Evolutionary conservation across 345 rosid genomes (phyloP), one percentile per base, ranked within the genome.

Genomic region (Brassica rapa): DNA sequence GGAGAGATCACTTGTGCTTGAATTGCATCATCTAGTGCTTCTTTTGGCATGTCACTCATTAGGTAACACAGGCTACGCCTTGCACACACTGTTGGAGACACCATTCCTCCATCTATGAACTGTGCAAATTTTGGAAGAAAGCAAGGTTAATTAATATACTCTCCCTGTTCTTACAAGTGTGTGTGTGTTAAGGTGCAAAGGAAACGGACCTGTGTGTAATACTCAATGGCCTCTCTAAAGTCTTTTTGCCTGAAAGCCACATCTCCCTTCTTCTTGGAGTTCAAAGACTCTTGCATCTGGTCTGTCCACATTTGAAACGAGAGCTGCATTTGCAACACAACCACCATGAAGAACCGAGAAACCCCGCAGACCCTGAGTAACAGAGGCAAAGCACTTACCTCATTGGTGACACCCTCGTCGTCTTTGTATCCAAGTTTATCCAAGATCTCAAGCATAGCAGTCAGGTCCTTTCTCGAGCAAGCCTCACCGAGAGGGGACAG

Each of bases 271-370:
- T 94, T 91, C 89, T 94, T 94, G 1, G 88, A 89, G 80, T 85
- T 89, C 80, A 93, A 83, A 4, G 94, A 91, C 77, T 91, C 98
- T 80, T 93, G 97, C 97, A 91, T 90, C 62, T 93, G 97, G 85
- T 88, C 86, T 69, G 98, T 91, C 98, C 98, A 91, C 98, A 91
- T 62, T 0, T 76, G 97, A 84, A 93, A 93, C 43, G 97, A 93
- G 62, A 93, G 96, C 98, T 94, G 89, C 85, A 86, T 73, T 60
- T 25, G 66, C 49, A 59, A 63, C 10, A 23, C 35, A 39, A 29
- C 29, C 62, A 56, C 59, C 8, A 21, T 57, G 15, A 74, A 62
- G 21, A 27, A 66, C 41, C 39, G 32, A 29, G 21, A 24, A 39
- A 66, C 43, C 35, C 16, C 10, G 5, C 43, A 53, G 8, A 56